Percentiles rank a stretch among this genome's conserved stretches.
These are phyloP conservation scores for Stylonectria norvegica DNA, from an alignment of 2,329 filamentous ascomycete genomes.

Conservation along the genomic window DNA sequence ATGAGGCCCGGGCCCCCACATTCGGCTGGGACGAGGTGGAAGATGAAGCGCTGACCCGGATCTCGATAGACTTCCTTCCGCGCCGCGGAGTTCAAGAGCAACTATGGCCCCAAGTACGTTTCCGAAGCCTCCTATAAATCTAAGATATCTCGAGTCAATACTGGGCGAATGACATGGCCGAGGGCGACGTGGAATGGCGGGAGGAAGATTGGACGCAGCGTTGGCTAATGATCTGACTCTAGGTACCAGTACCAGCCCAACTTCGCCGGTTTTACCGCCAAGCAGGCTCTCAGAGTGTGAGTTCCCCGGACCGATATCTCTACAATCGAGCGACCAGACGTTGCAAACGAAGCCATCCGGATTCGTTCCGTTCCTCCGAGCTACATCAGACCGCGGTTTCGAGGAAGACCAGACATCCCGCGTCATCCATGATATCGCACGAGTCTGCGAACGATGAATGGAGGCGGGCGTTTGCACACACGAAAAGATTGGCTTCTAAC, in stretches of 20 bases:
- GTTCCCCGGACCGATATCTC: conserved; percentile 22
- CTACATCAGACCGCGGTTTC: too few species aligned
- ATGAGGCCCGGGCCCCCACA: neutral
- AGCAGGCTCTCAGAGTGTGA: conserved; percentile 51
- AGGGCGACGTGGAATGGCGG: neutral
- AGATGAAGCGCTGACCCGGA: conserved; percentile 13
- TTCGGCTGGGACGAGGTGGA: neutral
- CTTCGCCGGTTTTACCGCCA: conserved; percentile 49
- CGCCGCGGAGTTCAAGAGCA: conserved; percentile 55
- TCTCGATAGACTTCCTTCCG: conserved; percentile 43
- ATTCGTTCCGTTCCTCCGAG: neutral
- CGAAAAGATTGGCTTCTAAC: too few species aligned
- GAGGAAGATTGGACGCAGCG: conserved; percentile 6
- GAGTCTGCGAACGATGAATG: too few species aligned
- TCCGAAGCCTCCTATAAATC: neutral
- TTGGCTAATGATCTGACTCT: conserved; percentile 27
- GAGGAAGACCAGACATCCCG: too few species aligned
- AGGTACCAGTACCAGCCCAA: conserved; percentile 61
- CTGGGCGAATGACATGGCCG: conserved; percentile 1
- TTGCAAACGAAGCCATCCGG: conserved; percentile 8
- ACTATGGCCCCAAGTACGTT: conserved; percentile 63
- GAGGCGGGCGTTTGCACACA: too few species aligned
- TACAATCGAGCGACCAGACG: conserved; percentile 1
- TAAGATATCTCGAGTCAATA: neutral
- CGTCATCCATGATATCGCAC: too few species aligned